Conservation (phyloP, 1,139 yeast genomes). For the Kurtzmaniella quercitrusa region DNA sequence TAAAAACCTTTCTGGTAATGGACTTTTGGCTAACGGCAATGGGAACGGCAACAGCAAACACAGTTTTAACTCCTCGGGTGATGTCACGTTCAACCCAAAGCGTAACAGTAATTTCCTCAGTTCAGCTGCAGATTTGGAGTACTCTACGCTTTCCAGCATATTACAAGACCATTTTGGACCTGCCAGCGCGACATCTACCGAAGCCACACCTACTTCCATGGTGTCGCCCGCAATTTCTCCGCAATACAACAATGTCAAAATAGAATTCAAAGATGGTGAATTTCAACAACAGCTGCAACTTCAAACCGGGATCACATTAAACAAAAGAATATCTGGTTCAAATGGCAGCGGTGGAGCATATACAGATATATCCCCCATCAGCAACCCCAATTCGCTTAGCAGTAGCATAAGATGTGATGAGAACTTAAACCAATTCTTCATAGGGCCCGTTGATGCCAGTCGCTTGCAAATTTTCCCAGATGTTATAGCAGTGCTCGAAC, state of each 20-base stretch:
- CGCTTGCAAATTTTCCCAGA: slow-evolving; percentile 48
- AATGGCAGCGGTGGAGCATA: not conserved
- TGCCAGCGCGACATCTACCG: slow-evolving; percentile 30
- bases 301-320: not conserved
- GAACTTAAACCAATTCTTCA: slow-evolving; percentile 54
- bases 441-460: slow-evolving; percentile 44
- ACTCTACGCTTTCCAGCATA: slow-evolving; percentile 71
- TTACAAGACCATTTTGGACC: slow-evolving; percentile 49
- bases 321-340: not conserved
- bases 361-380: not conserved
- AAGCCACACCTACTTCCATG: slow-evolving; percentile 39
- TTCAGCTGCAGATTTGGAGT: slow-evolving; percentile 76
- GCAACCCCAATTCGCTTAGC: slow-evolving; percentile 5
- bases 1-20: too few species aligned
- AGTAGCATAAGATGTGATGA: slow-evolving; percentile 34
- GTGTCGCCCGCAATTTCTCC: slow-evolving; percentile 41
- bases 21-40: not conserved
- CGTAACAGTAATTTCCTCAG: slow-evolving; percentile 53
- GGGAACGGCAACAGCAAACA: not conserved
- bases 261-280: slow-evolving; percentile 1
- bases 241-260: slow-evolving; percentile 10
- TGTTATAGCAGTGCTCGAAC: slow-evolving; percentile 46
- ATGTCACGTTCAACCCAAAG: slow-evolving; percentile 5
- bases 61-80: not conserved
- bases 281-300: not conserved